Conservation (phyloP, 345 rosid genomes). For the Eucalyptus albens region DNA sequence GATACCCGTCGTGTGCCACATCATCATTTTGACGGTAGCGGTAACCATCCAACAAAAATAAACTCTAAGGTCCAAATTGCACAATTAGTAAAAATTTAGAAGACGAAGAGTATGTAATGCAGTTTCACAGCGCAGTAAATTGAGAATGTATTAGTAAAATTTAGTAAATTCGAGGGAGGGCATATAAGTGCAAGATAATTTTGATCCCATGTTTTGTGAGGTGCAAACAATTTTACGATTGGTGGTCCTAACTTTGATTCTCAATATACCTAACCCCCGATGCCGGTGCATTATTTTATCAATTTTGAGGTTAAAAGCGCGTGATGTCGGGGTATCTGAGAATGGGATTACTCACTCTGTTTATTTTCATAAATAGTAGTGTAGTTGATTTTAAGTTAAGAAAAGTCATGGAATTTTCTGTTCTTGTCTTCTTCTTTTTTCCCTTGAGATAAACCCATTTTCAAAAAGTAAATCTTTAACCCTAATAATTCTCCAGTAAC, state of each 20-base stretch:
- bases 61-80: background rate
- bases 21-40: background rate
- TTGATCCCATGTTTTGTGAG: background rate
- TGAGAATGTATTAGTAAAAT: background rate
- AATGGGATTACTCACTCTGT: background rate
- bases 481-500: background rate
- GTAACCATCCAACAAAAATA: too few species aligned
- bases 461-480: background rate
- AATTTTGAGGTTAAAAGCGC: background rate
- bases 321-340: background rate
- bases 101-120: too few species aligned
- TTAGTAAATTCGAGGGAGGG: background rate
- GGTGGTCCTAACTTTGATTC: background rate
- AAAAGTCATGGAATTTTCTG: background rate
- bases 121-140: too few species aligned
- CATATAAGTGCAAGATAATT: background rate
- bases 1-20: background rate
- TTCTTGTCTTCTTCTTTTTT: background rate
- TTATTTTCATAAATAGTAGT: background rate
- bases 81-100: background rate
- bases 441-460: background rate
- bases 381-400: background rate
- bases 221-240: background rate
- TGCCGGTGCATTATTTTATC: background rate
- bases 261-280: background rate